phyloP scores from a whole-genome alignment of 768 basidiomycete genomes.

The Amanita polypyramis region DNA sequence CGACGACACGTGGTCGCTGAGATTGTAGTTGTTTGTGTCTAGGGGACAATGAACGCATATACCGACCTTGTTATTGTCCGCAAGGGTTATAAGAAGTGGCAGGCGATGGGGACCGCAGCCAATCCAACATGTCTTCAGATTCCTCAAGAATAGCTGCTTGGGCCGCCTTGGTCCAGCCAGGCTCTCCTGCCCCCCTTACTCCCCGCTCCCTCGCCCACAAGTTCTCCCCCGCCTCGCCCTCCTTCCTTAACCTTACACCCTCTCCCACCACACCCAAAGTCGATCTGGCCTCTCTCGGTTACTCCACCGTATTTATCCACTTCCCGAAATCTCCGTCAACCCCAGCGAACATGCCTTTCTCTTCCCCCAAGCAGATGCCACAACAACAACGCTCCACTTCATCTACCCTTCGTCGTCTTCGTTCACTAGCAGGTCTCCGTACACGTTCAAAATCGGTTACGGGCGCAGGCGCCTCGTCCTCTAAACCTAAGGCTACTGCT shows the following conservation, averaged over 20 bases:
- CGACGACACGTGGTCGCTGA: constrained; percentile 9
- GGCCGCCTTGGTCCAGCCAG: constrained; percentile 59
- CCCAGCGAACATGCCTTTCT: constrained; percentile 17
- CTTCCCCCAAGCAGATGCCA: constrained; percentile 8
- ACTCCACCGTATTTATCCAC: constrained; percentile 56
- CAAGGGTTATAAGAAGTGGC: neutral
- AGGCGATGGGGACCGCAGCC: constrained; percentile 10
- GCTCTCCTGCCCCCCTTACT: constrained; percentile 39
- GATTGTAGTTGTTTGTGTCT: constrained; percentile 9
- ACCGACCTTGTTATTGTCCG: neutral
- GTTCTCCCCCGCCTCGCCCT: constrained; percentile 22
- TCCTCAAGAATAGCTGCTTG: constrained; percentile 47
- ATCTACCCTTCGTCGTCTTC: constrained; percentile 31
- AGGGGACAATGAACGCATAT: constrained; percentile 2
- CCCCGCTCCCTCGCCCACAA: neutral
- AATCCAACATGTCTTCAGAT: constrained; percentile 21
- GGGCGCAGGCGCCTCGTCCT: neutral
- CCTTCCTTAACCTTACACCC: constrained; percentile 33
- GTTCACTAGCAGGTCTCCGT: constrained; percentile 41
- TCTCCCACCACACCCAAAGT: constrained; percentile 29
- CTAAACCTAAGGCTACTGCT: constrained; percentile 13
- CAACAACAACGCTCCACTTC: constrained; percentile 8
- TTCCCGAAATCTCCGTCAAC: constrained; percentile 41
- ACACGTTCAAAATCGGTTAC: constrained; percentile 18
- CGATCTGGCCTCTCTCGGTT: constrained; percentile 52